Evolutionary conservation across 176 grass and related monocot genomes (phyloP), one percentile per base, ranked within the genome.

Genomic region (Microstegium vimineum): DNA sequence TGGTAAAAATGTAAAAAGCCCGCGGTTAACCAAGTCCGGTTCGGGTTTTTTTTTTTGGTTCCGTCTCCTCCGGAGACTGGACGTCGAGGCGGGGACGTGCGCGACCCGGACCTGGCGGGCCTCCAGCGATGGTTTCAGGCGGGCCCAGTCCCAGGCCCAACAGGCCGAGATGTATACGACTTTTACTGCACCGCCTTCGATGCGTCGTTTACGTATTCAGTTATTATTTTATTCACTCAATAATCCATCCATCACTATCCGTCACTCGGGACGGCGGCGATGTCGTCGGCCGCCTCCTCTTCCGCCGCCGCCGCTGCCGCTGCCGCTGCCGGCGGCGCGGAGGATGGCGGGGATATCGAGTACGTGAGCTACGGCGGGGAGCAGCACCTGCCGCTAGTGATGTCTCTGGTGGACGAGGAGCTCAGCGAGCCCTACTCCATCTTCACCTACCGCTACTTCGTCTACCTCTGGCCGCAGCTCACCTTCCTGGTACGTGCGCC

Each of bases 381-480:
- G 90, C 86, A 94, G 66, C 95, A 98, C 75, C 92, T 98, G 35
- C 92, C 90, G 8, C 86, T 95, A 73, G 88, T 98, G 74, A 98
- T 94, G 95, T 89, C 86, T 25, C 86, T 98, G 69, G 95, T 98
- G 49, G 95, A 98, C 77, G 92, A 86, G 41, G 95, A 98, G 86
- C 90, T 98, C n/a, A 98, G 95, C 90, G 92, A 98, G 81, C 92
- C 92, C 76, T 98, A 98, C 78, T 98, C 95, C 67, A 98, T 98
- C 92, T 98, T 98, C 82, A 98, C 95, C 71, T 95, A 95, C 89
- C 92, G 92, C 81, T 98, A 98, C 85, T 95, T 98, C 90, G 92
- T 98, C 82, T 95, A 98, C 81, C 84, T 91, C 32, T 98, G 92
- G 95, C 95, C 95, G 6, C 88, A 98, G 87, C 92, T 98, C 45